phyloP scores from a whole-genome alignment of 805 yeast species.

The Tetrapisispora namnaoensis region DNA sequence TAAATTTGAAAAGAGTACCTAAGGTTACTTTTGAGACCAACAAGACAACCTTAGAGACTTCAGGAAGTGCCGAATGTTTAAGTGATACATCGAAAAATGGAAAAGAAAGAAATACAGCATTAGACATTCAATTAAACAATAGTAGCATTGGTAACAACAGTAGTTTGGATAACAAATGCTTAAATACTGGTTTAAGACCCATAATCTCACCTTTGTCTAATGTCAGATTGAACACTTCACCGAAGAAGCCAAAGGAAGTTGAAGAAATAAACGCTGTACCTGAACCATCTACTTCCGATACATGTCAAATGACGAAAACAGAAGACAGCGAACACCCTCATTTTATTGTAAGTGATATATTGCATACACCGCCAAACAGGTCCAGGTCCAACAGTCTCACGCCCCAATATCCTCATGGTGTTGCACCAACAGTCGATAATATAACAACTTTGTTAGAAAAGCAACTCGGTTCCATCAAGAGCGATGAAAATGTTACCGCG shows the following conservation, averaged over 20 bases:
- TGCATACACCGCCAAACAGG: slow-evolving; percentile 14
- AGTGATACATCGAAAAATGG: not conserved
- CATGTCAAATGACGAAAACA: not conserved
- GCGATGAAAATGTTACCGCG: not conserved
- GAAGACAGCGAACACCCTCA: slow-evolving; percentile 53
- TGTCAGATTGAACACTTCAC: not conserved
- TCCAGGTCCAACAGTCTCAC: slow-evolving; percentile 17
- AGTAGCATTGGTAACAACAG: not conserved
- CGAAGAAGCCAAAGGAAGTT: not conserved
- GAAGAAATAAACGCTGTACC: not conserved
- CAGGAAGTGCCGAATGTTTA: not conserved
- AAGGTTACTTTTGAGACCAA: slow-evolving; percentile 26
- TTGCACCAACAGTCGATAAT: not conserved
- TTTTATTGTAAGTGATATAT: slow-evolving; percentile 35
- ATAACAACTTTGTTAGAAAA: not conserved
- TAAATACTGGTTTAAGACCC: not conserved
- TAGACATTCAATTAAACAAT: not conserved
- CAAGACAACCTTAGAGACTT: slow-evolving; percentile 4
- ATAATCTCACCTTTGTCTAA: not conserved
- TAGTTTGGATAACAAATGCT: not conserved
- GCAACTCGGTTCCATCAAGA: not conserved
- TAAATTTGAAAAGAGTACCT: slow-evolving; percentile 24
- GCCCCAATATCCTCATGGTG: slow-evolving; percentile 11
- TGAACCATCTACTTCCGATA: not conserved
- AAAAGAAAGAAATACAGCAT: not conserved